Base-by-base conservation (phyloP, 495 filamentous ascomycete species). In the Aspergillus egyptiacus region DNA sequence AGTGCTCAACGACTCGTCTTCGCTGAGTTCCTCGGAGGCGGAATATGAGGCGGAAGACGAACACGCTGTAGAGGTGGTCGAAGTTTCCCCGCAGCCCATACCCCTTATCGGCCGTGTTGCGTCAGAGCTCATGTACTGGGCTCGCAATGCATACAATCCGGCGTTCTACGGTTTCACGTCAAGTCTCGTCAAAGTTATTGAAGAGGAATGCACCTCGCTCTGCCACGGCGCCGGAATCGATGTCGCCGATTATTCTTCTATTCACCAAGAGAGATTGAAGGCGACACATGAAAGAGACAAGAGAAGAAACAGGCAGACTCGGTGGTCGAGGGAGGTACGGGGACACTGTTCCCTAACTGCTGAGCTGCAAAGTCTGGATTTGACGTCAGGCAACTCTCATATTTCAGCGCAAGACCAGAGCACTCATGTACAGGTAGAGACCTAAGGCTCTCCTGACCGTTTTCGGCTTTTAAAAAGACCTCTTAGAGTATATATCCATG, bases 131-230 rank as follows among this genome's bases (percentile, higher is more conserved):
- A 67, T 72, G 37, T 73, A 74, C 51, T 74, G 71, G 71, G 67
- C 71, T 10, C 66, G 66, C 6, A 68, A 73, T 48, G 71, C 71
- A 6, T 74, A 73, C 53, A 74, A 71, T 42, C 71, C 71, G 2
- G 59, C 70, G 4, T 74, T 73, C 38, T 74, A 73, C 34, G 69
- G 71, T 0, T 67, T 74, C 34, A 72, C 71, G 0, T 51, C 63
- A 1, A 54, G 53, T 5, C 62, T 72, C 6, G 63, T 72, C 3
- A 61, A 69, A 5, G 53, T 69, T 0, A 63, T 74, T 18, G 70
- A 73, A 22, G 62, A 64, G 3, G 69, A 70, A 33, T 74, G 71
- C 60, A 65, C 63, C 7, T 53, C 51, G 1, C 45, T 72, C 0
- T 74, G 71, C 50, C 46, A 57, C 13, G 56, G 61, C 23, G 64